Conservation (phyloP, 352 stramenopile species). For the Phytophthora foliorum region DNA sequence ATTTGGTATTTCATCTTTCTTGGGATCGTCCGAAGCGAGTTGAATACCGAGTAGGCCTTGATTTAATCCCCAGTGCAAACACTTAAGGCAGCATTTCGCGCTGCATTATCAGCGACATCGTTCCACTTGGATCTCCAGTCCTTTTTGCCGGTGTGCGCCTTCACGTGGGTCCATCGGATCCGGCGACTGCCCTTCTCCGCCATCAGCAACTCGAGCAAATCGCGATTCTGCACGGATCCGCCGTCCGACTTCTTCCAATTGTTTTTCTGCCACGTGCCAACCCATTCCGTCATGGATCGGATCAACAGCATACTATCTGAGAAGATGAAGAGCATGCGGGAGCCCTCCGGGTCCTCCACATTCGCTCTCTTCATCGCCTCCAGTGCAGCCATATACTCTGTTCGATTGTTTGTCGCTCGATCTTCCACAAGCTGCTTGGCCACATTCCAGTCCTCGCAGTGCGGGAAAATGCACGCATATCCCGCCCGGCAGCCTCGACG, state of each 20-base stretch:
- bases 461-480: slow-evolving; percentile 84
- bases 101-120: slow-evolving; percentile 67
- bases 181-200: slow-evolving; percentile 49
- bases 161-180: slow-evolving; percentile 75
- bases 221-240: slow-evolving; percentile 62
- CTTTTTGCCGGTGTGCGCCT: slow-evolving; percentile 63
- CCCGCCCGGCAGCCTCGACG: slow-evolving; percentile 59
- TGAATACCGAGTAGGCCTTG: too few relatives aligned
- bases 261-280: slow-evolving; percentile 67
- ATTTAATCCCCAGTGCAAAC: neutral
- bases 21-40: neutral
- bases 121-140: slow-evolving; percentile 85
- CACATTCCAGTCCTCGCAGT: slow-evolving; percentile 71
- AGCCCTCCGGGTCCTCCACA: slow-evolving; percentile 45
- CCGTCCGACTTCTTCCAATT: slow-evolving; percentile 74
- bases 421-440: slow-evolving; percentile 56
- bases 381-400: slow-evolving; percentile 66
- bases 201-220: slow-evolving; percentile 72
- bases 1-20: neutral
- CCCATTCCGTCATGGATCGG: slow-evolving; percentile 82
- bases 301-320: slow-evolving; percentile 86
- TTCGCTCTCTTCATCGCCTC: slow-evolving; percentile 78
- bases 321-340: slow-evolving; percentile 71
- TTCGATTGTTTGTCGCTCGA: slow-evolving; percentile 61
- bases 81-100: slow-evolving; percentile 41